A percentile compares a stretch with the other conserved stretches of the same genome.
These are phyloP conservation scores for Leccinum sublutescens DNA, from an alignment of 768 basidiomycete genomes.

Conservation along the genomic window DNA sequence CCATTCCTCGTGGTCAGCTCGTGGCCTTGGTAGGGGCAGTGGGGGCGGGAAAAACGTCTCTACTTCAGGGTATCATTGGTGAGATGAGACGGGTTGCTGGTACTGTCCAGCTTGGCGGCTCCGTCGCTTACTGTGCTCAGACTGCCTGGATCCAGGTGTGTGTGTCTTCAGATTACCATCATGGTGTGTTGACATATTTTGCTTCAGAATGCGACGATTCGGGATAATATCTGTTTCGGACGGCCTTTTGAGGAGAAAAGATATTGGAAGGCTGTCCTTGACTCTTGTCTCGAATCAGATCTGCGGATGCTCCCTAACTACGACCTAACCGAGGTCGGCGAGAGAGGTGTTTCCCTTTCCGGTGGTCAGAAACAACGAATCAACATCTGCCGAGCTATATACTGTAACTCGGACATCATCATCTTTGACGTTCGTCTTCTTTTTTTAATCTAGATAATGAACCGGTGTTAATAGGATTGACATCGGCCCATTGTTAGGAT, in stretches of 20 bases:
- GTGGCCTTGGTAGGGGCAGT: slow-evolving; percentile 83
- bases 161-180: not conserved
- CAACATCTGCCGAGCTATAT: slow-evolving; percentile 1
- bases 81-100: slow-evolving; percentile 79
- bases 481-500: no score
- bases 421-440: no score
- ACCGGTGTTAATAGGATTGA: no score
- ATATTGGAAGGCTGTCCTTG: slow-evolving; percentile 78
- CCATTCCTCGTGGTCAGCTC: slow-evolving; percentile 72
- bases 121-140: slow-evolving; percentile 82
- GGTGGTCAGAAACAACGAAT: slow-evolving; percentile 53
- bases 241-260: slow-evolving; percentile 74
- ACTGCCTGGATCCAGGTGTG: slow-evolving; percentile 84
- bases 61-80: slow-evolving; percentile 73
- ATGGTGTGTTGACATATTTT: not conserved
- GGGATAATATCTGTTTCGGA: slow-evolving; percentile 90
- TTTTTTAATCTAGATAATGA: no score
- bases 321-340: not conserved
- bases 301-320: slow-evolving; percentile 47
- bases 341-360: slow-evolving; percentile 83
- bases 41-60: slow-evolving; percentile 53
- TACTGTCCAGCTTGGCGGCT: slow-evolving; percentile 68
- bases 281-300: slow-evolving; percentile 79
- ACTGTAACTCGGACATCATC: no score
- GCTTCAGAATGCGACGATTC: slow-evolving; percentile 70